Percentiles rank a stretch among this genome's conserved stretches.
phyloP scores from a whole-genome alignment of 345 rosid genomes.

The Noccaea bulbosa region DNA sequence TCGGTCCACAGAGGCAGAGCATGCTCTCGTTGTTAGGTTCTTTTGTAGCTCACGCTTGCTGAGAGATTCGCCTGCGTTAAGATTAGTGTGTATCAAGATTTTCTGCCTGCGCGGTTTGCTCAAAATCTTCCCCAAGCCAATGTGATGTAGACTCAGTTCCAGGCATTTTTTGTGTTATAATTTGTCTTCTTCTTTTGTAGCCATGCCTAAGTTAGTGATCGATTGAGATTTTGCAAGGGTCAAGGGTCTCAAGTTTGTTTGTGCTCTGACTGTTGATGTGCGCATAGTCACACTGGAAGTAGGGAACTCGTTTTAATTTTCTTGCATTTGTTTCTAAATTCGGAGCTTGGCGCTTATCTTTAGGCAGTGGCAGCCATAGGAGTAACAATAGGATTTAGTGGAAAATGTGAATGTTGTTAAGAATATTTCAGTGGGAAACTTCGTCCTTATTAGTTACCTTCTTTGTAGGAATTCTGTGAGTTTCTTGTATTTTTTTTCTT shows the following conservation, averaged over 20 bases:
- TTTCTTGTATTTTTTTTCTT: background rate
- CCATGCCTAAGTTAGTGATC: slow-evolving; percentile 1
- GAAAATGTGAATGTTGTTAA: slow-evolving; percentile 21
- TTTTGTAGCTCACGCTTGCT: slow-evolving; percentile 20
- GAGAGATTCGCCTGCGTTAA: slow-evolving; percentile 5
- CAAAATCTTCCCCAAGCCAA: background rate
- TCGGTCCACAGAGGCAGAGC: background rate
- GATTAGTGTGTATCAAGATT: background rate
- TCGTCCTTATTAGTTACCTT: slow-evolving; percentile 11
- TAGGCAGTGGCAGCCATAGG: slow-evolving; percentile 3
- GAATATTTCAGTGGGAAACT: background rate
- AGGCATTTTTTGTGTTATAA: background rate
- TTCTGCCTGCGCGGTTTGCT: slow-evolving; percentile 22
- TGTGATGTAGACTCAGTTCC: background rate
- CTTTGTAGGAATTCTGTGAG: background rate
- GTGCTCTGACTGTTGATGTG: slow-evolving; percentile 8
- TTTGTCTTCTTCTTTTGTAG: background rate
- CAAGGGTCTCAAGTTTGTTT: background rate
- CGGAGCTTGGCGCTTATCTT: slow-evolving; percentile 14
- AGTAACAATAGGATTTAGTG: background rate
- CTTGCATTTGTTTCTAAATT: slow-evolving; percentile 12
- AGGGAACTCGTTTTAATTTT: background rate
- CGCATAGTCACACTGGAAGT: background rate
- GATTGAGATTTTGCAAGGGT: background rate
- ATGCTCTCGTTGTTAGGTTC: slow-evolving; percentile 15